Evolutionary conservation across 495 filamentous ascomycete species (phyloP), one percentile per base, ranked within the genome.

Genomic region (Acidiella bohemica): DNA sequence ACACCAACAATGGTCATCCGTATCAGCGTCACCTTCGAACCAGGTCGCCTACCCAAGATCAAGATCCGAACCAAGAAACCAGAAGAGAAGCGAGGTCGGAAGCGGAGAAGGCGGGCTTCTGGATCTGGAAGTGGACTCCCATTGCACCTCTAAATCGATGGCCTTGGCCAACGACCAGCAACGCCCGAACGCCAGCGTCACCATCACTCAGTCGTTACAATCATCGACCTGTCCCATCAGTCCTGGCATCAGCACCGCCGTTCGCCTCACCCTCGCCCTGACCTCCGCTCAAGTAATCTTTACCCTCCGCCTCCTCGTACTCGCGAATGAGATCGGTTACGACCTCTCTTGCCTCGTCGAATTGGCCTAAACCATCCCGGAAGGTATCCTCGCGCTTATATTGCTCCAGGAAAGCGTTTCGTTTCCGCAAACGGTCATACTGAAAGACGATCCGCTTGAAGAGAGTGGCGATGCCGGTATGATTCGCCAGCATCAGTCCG

Each of bases 371-470:
- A 22, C 83, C 84, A 46, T 94, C 86, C 0, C 77, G 67, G 59
- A 97, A 97, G 2, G 86, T 83, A 0, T 81, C 78, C 34, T 93
- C 87, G 58, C 87, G 88, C 63, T 87, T 95, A 63, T 97, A 97
- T 14, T 73, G 77, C 51, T 96, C 92, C 36, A 97, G 62, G 64
- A 94, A 97, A 21, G 92, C 90, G 59, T 95, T 95, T 32, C 90
- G 84, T 62, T 93, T 95, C 51, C 86, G 72, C 63, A 97, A 78
- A 14, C 78, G 76, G 51, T 93, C 84, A 58, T 96, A 96, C 56
- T 90, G 87, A 19, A 72, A 64, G 9, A 93, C 71, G 33, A 94
- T 92, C 19, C 90, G 75, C 59, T 90, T 93, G 68, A 97, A 97
- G 8, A 97, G 69, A 58, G 90, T 94, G 28, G 90, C 85, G 38